Evolutionary conservation across 139 green algal genomes (phyloP).

Genomic region (Edaphochlamys debaryana): DNA sequence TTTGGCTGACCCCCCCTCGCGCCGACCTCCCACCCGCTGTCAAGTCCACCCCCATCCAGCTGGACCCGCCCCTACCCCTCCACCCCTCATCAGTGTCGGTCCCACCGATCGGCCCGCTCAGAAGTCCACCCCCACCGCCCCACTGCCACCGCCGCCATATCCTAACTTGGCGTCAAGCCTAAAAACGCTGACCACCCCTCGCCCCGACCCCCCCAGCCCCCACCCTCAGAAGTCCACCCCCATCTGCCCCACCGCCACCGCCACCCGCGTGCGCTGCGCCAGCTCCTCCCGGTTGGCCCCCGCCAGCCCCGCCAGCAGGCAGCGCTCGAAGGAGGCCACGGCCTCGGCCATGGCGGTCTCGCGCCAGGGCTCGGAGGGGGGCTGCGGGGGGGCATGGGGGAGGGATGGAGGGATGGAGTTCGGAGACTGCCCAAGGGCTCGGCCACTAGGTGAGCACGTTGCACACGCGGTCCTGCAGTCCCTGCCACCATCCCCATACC

Average conservation of each 20-base stretch:
- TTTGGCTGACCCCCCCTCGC: too few relatives aligned
- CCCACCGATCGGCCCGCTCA: too few relatives aligned
- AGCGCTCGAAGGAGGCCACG: conserved; percentile 26
- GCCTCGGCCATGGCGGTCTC: conserved; percentile 19
- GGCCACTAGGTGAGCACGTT: background rate
- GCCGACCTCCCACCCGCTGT: too few relatives aligned
- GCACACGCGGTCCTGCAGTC: background rate
- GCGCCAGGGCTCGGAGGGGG: conserved; percentile 21
- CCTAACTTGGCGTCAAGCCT: too few relatives aligned
- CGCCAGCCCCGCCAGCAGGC: conserved; percentile 7
- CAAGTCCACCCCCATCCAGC: too few relatives aligned
- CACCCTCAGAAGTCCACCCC: conserved; percentile 16
- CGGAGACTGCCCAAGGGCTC: background rate
- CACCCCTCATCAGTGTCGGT: too few relatives aligned
- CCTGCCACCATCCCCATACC: background rate
- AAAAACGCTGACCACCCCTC: too few relatives aligned
- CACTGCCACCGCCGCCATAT: too few relatives aligned
- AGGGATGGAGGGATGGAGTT: background rate
- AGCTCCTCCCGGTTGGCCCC: conserved; percentile 26
- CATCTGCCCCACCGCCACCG: conserved; percentile 39
- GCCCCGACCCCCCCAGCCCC: background rate
- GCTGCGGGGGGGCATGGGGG: background rate
- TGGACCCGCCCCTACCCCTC: too few relatives aligned
- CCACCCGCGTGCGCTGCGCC: background rate
- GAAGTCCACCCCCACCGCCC: too few relatives aligned